Evolutionary conservation across 2,329 filamentous ascomycete genomes (phyloP), one percentile per base, ranked within the genome.

Genomic region (Clarireedia hainanense): DNA sequence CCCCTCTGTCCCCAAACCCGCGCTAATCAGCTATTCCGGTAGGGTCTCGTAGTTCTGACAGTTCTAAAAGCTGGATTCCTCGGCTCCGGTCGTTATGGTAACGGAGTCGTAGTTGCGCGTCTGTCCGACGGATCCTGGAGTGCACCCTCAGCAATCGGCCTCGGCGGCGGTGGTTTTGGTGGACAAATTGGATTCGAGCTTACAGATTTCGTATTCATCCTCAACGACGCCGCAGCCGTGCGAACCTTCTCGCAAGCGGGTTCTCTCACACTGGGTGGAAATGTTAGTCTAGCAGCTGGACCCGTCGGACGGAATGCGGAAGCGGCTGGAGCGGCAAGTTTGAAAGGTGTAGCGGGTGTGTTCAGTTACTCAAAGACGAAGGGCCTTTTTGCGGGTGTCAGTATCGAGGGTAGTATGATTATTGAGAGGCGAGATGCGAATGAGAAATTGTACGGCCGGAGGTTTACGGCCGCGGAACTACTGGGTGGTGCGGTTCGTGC

Each of bases 301-400:
- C 94, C 94, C 0, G 82, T 99, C 26, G 94, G 94, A 54, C 83
- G 94, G 66, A 97, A 96, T 72, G 94, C 92, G 47, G 94, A 99
- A 73, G 94, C 94, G 12, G 92, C 94, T 37, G 94, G 94, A 61
- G 92, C 91, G 14, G 94, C 94, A 6, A 96, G 89, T 64, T 78
- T 95, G 61, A 92, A 85, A 75, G 85, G 90, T 60, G 87, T 97
- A 7, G 88, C 91, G 0, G 94, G 89, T 52, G 86, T 99, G 50
- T 99, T 99, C 76, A 89, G 89, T 67, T 99, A 99, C 78, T 94
- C 88, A 70, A 97, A 96, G 75, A 99, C 94, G 12, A 97, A 96
- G 76, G 94, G 94, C 20, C 76, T 99, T 34, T 99, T 99, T 65
- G 94, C 94, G 5, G 94, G 94, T 68, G 91, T 99, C 48, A 95